phyloP scores from a whole-genome alignment of 306 rosid species.

The Pyrus bretschneideri region DNA sequence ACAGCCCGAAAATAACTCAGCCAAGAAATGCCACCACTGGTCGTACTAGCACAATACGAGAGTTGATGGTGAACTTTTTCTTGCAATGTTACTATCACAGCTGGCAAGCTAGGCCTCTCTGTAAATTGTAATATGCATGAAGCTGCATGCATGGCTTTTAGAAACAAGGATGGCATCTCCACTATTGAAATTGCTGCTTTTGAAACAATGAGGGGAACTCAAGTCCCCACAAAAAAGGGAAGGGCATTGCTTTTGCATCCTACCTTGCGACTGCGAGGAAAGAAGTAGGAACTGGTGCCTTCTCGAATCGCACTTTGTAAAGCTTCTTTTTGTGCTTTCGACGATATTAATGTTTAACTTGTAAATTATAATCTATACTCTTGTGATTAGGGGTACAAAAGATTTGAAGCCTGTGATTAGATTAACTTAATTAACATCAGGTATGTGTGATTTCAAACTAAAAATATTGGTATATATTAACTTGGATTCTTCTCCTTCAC shows the following conservation, averaged over 20 bases:
- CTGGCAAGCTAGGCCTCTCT: background rate
- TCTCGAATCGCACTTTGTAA: background rate
- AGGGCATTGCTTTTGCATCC: background rate
- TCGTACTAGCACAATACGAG: background rate
- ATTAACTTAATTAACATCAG: background rate
- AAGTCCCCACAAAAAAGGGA: background rate
- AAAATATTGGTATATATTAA: too few relatives aligned
- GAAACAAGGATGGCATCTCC: background rate
- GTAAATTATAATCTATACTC: background rate
- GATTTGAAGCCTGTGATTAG: background rate
- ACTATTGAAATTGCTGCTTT: background rate
- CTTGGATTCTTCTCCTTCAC: background rate
- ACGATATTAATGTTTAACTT: background rate
- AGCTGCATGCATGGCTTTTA: background rate
- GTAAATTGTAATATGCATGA: background rate
- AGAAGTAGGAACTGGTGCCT: background rate
- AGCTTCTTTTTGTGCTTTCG: background rate
- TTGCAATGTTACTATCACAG: background rate
- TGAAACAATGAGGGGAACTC: background rate
- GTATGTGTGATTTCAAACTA: too few relatives aligned
- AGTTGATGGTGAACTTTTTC: background rate
- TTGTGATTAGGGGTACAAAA: background rate
- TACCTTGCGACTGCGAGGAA: background rate
- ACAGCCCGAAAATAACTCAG: background rate
- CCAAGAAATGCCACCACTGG: background rate